Percentiles rank a stretch among this genome's conserved stretches.
These are phyloP conservation scores for Fraxinus paxiana DNA, from an alignment of 305 asterid species.

Conservation along the genomic window DNA sequence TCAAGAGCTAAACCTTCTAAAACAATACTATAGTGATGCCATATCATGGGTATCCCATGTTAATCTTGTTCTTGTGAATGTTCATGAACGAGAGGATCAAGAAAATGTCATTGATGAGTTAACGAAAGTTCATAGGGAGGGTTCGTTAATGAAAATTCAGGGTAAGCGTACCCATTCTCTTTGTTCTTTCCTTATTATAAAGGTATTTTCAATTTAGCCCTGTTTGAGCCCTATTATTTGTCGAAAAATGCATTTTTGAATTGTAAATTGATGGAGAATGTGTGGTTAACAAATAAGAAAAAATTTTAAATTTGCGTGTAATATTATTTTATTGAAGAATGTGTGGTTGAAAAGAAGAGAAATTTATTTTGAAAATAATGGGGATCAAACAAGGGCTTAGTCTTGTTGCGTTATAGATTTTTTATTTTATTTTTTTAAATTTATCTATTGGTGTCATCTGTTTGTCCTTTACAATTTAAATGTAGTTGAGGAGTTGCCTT, in stretches of 20 bases:
- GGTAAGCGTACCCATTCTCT: constrained; percentile 38
- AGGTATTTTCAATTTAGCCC: neutral
- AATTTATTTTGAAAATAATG: no score
- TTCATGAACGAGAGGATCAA: constrained; percentile 68
- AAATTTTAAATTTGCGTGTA: no score
- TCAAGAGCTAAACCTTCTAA: constrained; percentile 73
- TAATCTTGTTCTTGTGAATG: constrained; percentile 49
- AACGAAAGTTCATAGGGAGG: constrained; percentile 61
- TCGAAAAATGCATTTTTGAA: no score
- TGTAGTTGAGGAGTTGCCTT: constrained; percentile 70
- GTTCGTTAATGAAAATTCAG: constrained; percentile 56
- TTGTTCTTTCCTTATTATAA: constrained; percentile 11
- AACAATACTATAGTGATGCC: constrained; percentile 58
- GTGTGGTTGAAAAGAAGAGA: no score
- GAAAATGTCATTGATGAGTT: constrained; percentile 63
- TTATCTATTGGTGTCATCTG: constrained; percentile 8
- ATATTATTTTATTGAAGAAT: no score
- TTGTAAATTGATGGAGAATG: no score
- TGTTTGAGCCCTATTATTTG: no score
- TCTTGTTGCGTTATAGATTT: constrained; percentile 10
- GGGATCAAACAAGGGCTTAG: neutral
- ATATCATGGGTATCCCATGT: constrained; percentile 68
- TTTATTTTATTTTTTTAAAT: neutral
- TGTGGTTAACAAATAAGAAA: no score
- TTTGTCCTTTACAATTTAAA: constrained; percentile 15